A percentile compares a stretch with the other conserved stretches of the same genome.
Conservation (phyloP, 2,329 filamentous ascomycete species). For the Hymenoscyphus salicellus region DNA sequence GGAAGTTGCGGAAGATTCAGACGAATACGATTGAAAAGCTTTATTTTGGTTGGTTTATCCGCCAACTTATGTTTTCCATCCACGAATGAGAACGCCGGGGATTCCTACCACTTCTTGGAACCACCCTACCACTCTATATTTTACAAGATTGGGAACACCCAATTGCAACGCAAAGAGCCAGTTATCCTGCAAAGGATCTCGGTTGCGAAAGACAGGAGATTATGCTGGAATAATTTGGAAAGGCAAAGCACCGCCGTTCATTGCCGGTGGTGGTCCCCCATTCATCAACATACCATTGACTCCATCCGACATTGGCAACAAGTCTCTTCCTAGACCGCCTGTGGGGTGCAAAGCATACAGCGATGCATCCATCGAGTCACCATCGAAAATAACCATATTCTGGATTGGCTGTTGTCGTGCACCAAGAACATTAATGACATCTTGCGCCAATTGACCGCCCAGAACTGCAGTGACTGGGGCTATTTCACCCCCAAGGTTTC, state of each 20-base stretch:
- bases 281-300: constrained; percentile 21
- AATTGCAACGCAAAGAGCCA: not conserved
- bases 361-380: constrained; percentile 71
- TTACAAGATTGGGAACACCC: not conserved
- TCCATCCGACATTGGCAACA: constrained; percentile 39
- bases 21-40: constrained; percentile 19
- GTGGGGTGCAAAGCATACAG: constrained; percentile 77
- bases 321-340: constrained; percentile 49
- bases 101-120: not conserved
- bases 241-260: constrained; percentile 22
- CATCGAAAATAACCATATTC: constrained; percentile 90
- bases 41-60: constrained; percentile 6
- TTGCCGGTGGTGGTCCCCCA: constrained; percentile 1
- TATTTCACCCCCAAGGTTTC: constrained; percentile 80
- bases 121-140: not conserved
- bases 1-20: constrained; percentile 35
- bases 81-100: not conserved
- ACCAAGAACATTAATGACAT: constrained; percentile 94
- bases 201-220: constrained; percentile 6
- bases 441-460: constrained; percentile 87
- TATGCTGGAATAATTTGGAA: constrained; percentile 20
- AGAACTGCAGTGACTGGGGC: constrained; percentile 85
- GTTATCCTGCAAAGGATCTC: constrained; percentile 16
- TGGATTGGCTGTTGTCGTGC: constrained; percentile 91
- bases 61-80: not conserved